Percentiles rank a stretch among this genome's conserved stretches.
Evolutionary conservation across 2,329 filamentous ascomycete genomes (phyloP).

Genomic region (Ophiosphaerella korrae): DNA sequence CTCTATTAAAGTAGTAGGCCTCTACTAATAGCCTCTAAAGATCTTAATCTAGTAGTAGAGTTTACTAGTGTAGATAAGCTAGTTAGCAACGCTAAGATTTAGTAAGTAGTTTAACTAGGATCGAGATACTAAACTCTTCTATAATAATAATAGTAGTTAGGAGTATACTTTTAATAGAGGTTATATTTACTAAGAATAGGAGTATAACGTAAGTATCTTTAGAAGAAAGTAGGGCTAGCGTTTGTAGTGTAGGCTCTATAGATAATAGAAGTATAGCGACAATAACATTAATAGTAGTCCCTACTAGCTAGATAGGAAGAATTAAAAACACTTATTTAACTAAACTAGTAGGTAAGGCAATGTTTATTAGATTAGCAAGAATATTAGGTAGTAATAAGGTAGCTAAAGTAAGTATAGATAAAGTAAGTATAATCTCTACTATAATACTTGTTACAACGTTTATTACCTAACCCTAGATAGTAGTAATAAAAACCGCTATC

Average conservation of each 20-base stretch:
- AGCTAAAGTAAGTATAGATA: neutral
- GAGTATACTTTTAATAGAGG: neutral
- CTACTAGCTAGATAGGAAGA: slow-evolving; percentile 12
- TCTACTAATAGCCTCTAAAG: neutral
- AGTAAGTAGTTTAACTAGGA: neutral
- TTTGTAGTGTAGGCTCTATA: no score
- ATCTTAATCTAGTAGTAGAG: neutral
- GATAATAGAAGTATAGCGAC: no score
- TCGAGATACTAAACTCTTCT: slow-evolving; percentile 5
- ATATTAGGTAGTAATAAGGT: no score
- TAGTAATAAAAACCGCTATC: slow-evolving; percentile 1
- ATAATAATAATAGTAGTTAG: slow-evolving; percentile 8
- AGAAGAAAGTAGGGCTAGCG: no score
- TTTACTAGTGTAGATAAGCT: neutral
- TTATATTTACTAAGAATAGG: neutral
- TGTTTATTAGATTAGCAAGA: no score
- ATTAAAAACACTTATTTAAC: slow-evolving; percentile 11
- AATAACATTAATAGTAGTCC: slow-evolving; percentile 12
- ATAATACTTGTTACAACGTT: neutral
- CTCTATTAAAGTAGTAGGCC: neutral
- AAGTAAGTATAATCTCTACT: neutral
- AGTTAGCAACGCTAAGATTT: neutral
- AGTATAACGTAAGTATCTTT: no score
- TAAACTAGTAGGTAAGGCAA: no score
- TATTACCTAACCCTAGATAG: neutral